A percentile compares a stretch with the other conserved stretches of the same genome.
Conservation (phyloP, 805 yeast genomes). For the Metschnikowia chrysomelidarum region DNA sequence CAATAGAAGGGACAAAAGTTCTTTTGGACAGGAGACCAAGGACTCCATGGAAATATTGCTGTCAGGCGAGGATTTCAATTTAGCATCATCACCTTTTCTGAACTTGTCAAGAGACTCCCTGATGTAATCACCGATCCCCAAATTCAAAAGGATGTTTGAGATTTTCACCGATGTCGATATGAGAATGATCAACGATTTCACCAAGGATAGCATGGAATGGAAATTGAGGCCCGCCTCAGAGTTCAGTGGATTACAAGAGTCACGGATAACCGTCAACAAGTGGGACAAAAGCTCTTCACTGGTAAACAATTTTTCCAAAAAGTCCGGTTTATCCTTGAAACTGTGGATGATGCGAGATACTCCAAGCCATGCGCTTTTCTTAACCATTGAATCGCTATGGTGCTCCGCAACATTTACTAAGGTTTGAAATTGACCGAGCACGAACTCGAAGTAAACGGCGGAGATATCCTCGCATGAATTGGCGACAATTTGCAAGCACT, state of each 20-base stretch:
- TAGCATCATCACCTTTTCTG: slow-evolving; percentile 29
- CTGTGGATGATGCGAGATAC: slow-evolving; percentile 56
- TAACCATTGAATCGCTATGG: slow-evolving; percentile 55
- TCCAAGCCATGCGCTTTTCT: slow-evolving; percentile 65
- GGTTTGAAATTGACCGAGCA: slow-evolving; percentile 57
- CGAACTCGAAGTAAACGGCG: slow-evolving; percentile 40
- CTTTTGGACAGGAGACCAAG: slow-evolving; percentile 70
- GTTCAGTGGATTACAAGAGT: slow-evolving; percentile 16
- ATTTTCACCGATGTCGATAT: slow-evolving; percentile 42
- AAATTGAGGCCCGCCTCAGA: slow-evolving; percentile 13
- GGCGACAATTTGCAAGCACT: slow-evolving; percentile 71
- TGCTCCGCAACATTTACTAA: slow-evolving; percentile 55
- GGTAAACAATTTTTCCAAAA: slow-evolving; percentile 44
- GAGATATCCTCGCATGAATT: slow-evolving; percentile 58
- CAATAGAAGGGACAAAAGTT: slow-evolving; percentile 53
- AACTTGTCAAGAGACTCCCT: slow-evolving; percentile 50
- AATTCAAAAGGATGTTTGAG: slow-evolving; percentile 43
- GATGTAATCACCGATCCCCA: slow-evolving; percentile 48
- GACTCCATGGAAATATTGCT: slow-evolving; percentile 56
- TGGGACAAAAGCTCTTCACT: slow-evolving; percentile 9
- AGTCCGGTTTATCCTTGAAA: slow-evolving; percentile 41
- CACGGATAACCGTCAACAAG: slow-evolving; percentile 12
- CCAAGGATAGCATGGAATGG: slow-evolving; percentile 21
- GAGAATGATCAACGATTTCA: slow-evolving; percentile 46
- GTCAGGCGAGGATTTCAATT: not conserved